Evolutionary conservation across 306 rosid genomes (phyloP).

Genomic region (Cyamopsis tetragonoloba): DNA sequence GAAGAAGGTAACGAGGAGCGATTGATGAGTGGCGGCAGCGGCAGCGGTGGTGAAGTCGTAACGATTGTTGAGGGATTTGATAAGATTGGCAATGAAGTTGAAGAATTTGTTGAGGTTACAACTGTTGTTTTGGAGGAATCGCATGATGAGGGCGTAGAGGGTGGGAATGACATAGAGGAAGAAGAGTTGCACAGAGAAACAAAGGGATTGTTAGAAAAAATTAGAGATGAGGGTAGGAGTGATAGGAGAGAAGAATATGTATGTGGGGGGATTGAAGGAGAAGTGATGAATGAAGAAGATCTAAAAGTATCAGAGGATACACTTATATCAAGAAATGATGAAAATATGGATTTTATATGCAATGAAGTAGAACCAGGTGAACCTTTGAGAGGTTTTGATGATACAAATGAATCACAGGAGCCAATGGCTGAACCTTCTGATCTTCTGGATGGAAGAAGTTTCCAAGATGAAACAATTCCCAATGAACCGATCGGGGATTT

Average conservation of each 20-base stretch:
- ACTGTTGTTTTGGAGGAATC: slow-evolving; percentile 30
- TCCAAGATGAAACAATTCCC: not conserved
- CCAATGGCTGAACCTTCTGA: slow-evolving; percentile 25
- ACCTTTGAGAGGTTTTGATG: not conserved
- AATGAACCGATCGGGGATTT: slow-evolving; percentile 16
- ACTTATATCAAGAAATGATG: slow-evolving; percentile 14
- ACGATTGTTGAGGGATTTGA: slow-evolving; percentile 26
- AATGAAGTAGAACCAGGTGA: slow-evolving; percentile 14
- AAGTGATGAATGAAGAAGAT: not conserved
- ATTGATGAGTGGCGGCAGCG: not conserved
- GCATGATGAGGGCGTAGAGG: slow-evolving; percentile 23
- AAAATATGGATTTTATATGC: not conserved
- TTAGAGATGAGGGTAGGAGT: slow-evolving; percentile 47
- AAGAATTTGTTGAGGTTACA: slow-evolving; percentile 24
- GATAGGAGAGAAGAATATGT: slow-evolving; percentile 15
- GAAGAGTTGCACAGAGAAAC: slow-evolving; percentile 45
- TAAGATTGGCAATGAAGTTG: slow-evolving; percentile 1
- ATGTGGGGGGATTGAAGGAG: not conserved
- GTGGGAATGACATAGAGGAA: slow-evolving; percentile 30
- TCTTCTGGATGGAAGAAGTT: not conserved
- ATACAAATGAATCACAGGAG: not conserved
- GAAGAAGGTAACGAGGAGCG: slow-evolving; percentile 16
- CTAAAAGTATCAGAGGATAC: not conserved
- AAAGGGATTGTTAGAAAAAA: slow-evolving; percentile 37
- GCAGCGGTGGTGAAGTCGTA: not conserved